Base-by-base conservation (phyloP, 129 eudicot genomes). In the Sambucus nigra region DNA sequence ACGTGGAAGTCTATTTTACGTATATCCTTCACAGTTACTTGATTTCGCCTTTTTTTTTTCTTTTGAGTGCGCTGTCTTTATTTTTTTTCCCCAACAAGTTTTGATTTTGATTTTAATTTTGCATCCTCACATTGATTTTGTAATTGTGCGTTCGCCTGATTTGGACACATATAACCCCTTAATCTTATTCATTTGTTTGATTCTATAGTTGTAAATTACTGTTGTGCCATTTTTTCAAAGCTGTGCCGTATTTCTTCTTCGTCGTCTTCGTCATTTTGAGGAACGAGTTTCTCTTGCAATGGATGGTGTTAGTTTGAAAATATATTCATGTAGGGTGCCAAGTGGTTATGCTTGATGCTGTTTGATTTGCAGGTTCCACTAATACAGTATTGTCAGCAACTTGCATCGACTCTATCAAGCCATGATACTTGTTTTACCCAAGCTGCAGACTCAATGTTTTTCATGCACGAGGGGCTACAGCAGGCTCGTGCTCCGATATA, bases 401-500 rank as follows among this genome's bases (percentile, higher is more conserved):
- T 92, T 63, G 70, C 73, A n/a, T 86, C 96, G 21, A 86, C 99
- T 35, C 48, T 92, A 41, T 86, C 99, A 48, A 92, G 88, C 67
- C 99, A 92, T 71, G 99, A 92, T 42, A 82, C 87, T 17, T 92
- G 99, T 70, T 92, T 92, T 69, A 92, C 91, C 46, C 99, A 92
- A 73, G 81, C 94, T 66, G 99, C 99, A 22, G 99, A 92, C 73
- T 86, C 94, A 4, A 74, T 92, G 82, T 92, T 79, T 80, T 92
- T 86, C 76, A 92, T 86, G 96, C 99, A 92, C 9, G 99, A 92
- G 65, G 87, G 94, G 50, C 73, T 92, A 57, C 99, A 92, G 65
- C 96, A 86, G 76, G 99, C 99, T 65, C 94, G 99, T 65, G 96
- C 99, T 29, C 99, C 99, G 13, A 80, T 86, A 23, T 92, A 92